Evolutionary conservation across 306 rosid species (phyloP).

Genomic region (Rosa lucieae): DNA sequence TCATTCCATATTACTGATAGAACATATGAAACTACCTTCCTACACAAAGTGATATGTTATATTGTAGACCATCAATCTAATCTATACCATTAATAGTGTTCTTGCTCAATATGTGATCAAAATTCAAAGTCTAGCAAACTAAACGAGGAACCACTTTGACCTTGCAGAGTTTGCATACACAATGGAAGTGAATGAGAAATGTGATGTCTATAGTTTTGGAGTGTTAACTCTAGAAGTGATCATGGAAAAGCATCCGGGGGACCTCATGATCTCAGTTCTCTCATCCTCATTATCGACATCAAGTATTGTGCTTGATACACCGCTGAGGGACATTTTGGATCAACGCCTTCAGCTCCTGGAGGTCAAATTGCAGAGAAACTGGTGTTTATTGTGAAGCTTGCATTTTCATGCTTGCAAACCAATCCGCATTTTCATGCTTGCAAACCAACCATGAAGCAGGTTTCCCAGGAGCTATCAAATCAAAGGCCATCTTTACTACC

Average conservation of each 20-base stretch:
- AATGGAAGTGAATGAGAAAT: neutral
- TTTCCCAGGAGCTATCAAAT: neutral
- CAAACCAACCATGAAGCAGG: neutral
- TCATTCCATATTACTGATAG: no score
- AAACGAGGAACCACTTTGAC: neutral
- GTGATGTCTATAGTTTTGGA: neutral
- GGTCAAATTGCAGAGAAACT: neutral
- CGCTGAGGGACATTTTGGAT: neutral
- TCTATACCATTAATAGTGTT: no score
- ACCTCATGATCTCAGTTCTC: neutral
- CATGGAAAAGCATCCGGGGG: neutral
- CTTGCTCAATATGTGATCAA: neutral
- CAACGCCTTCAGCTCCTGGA: neutral
- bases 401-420: neutral
- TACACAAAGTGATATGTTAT: no score
- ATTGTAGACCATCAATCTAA: neutral
- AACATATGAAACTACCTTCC: no score
- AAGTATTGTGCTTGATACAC: neutral
- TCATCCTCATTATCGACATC: neutral
- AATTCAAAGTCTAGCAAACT: neutral
- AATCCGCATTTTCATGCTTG: neutral
- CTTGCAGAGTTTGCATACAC: neutral
- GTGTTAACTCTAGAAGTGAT: neutral
- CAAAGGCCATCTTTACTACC: neutral
- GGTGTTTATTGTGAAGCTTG: neutral